Conservation (phyloP, 2,329 filamentous ascomycete genomes). For the Trichoderma simmonsii region DNA sequence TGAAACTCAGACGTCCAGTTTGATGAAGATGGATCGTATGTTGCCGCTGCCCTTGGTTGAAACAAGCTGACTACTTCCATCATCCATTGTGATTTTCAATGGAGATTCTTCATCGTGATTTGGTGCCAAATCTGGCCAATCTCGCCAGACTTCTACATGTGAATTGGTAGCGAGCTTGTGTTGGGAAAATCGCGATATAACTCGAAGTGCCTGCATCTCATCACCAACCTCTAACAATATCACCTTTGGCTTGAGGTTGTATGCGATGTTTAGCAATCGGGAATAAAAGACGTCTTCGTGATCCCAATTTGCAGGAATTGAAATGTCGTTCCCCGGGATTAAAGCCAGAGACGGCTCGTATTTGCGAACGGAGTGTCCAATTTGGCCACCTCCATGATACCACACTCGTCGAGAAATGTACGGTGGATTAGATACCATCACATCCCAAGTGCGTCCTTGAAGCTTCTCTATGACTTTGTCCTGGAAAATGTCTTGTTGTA, state of each 20-base stretch:
- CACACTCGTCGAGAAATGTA: constrained; percentile 67
- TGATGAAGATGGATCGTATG: constrained; percentile 42
- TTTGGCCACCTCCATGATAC: constrained; percentile 37
- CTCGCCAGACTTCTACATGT: constrained; percentile 67
- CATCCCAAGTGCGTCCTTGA: constrained; percentile 43
- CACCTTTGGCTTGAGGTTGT: constrained; percentile 47
- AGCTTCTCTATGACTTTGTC: constrained; percentile 36
- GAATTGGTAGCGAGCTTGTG: constrained; percentile 30
- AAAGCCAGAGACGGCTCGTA: constrained; percentile 80
- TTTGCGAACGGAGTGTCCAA: constrained; percentile 72
- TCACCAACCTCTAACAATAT: constrained; percentile 72
- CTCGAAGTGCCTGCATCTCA: constrained; percentile 61
- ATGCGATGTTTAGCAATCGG: constrained; percentile 56
- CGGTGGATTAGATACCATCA: constrained; percentile 86
- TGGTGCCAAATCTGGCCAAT: constrained; percentile 52
- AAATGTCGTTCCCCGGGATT: constrained; percentile 48
- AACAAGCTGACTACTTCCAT: constrained; percentile 27
- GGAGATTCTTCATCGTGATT: constrained; percentile 27
- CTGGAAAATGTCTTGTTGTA: constrained; percentile 48
- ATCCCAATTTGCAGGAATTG: constrained; percentile 31
- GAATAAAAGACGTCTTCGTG: constrained; percentile 64
- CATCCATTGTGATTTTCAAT: constrained; percentile 25
- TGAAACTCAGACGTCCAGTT: background rate
- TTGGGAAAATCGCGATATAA: constrained; percentile 48
- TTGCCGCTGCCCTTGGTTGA: constrained; percentile 46